Conservation (phyloP, 139 green algal genomes). For the Chlamydomonas sp. region DNA sequence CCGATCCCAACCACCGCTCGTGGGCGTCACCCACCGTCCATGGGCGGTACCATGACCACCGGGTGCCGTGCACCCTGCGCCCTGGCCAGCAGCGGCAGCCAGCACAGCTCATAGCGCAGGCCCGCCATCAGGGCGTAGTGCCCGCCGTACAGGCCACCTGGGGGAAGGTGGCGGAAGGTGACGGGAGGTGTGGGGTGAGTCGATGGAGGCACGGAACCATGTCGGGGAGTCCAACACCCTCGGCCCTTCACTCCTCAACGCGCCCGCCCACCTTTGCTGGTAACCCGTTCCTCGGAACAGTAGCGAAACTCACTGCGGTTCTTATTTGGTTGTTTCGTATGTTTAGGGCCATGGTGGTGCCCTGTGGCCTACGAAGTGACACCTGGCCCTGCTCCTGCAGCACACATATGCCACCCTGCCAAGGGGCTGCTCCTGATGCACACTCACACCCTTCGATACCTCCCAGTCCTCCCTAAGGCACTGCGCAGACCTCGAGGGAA, state of each 20-base stretch:
- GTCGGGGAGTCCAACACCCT: too few species aligned
- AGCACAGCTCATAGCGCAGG: conserved; percentile 27
- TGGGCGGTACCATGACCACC: conserved; percentile 6
- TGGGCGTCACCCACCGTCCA: background rate
- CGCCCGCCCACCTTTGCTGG: too few species aligned
- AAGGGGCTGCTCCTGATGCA: background rate
- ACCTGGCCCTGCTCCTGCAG: too few species aligned
- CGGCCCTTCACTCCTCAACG: too few species aligned
- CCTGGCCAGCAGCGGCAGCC: conserved; percentile 21
- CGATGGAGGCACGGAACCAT: background rate
- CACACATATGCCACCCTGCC: too few species aligned
- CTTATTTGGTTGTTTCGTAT: too few species aligned
- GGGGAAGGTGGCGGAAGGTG: background rate
- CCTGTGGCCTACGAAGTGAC: too few species aligned
- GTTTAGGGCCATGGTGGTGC: too few species aligned
- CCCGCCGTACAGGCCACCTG: conserved; percentile 31
- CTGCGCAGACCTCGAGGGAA: conserved; percentile 3
- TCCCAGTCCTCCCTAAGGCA: background rate
- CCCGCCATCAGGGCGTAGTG: conserved; percentile 16
- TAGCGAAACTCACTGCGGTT: too few species aligned
- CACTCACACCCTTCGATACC: background rate
- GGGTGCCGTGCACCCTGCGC: background rate
- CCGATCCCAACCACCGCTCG: too few species aligned
- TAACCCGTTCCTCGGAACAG: too few species aligned
- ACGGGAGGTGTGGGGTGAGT: background rate